Base-by-base conservation (phyloP, 2,329 filamentous ascomycete species). In the Alternaria gaisen region DNA sequence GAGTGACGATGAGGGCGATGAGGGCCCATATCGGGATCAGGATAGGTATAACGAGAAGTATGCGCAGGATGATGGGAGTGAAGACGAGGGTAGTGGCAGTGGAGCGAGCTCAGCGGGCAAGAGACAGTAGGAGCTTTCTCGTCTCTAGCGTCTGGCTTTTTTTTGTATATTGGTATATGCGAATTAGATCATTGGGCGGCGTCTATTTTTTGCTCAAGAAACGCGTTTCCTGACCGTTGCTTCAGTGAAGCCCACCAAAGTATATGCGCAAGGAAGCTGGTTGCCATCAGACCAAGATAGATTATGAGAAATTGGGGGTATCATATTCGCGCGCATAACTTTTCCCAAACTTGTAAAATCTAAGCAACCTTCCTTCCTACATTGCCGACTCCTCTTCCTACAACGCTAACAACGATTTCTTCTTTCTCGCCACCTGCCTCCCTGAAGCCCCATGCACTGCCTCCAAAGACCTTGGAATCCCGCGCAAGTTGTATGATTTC, bases 311-410 rank as follows among this genome's bases (percentile, higher is more conserved):
- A 48, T 32, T 11, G 41, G 53, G 65, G 65, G 65, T 68, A 68
- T 68, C 65, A 66, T 68, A 63, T 56, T 56, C 56, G 44, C 52
- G 28, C 43, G 44, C 52, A 28, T 50, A 56, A 40, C 20, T 38
- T 54, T 42, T 53, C 44, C 30, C 40, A 28, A 53, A 18, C 30
- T 30, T 24, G 38, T 32, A 38, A 12, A 32, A 34, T 43, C 65
- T 78, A 90, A 64, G 87, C 87, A 77, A 97, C 91, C 82, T 98
- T 98, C 74, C 94, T 88, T 54, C 94, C 94, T 50, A 98, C 91
- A 77, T 98, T 99, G 30, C 95, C 95, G 60, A 99, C 92, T 43
- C 95, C 95, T 71, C 88, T 89, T 32, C 95, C 95, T 73, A 98
- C 97, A 43, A 99, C 91, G 68, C 93, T 96, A 70, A 99, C 85